phyloP scores from a whole-genome alignment of 345 rosid genomes.

The Salix caprea region DNA sequence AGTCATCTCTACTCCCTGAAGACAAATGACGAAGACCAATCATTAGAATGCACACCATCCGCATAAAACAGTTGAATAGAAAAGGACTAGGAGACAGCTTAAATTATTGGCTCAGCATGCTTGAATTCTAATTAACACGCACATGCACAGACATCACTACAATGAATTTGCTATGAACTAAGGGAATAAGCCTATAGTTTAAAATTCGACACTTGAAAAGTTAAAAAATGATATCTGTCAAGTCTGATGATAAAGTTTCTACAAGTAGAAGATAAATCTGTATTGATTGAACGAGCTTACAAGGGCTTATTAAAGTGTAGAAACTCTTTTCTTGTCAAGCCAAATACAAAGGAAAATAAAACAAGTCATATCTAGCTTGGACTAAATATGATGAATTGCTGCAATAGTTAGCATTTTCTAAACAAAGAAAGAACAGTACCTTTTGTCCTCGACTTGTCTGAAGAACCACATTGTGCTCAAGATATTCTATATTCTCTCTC shows the following conservation, averaged over 20 bases:
- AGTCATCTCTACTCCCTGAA: conserved; percentile 24
- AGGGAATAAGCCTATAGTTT: not conserved
- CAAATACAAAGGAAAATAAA: not conserved
- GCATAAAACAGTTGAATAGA: not conserved
- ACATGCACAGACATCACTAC: not conserved
- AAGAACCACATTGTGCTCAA: conserved; percentile 30
- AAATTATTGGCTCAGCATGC: not conserved
- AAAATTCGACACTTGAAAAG: not conserved
- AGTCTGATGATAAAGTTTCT: not conserved
- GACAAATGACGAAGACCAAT: conserved; percentile 1
- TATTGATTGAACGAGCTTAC: not conserved
- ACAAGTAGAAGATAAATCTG: not conserved
- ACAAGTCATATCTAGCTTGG: not conserved
- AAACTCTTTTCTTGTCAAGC: not conserved
- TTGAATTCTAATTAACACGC: not conserved
- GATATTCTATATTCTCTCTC: conserved; percentile 20
- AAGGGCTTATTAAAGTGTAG: not conserved
- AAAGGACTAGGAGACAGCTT: not conserved
- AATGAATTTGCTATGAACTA: not conserved
- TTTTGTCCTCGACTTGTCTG: conserved; percentile 19
- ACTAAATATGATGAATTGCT: not conserved
- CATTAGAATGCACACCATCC: conserved; percentile 3
- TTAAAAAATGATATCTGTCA: not conserved
- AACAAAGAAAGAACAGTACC: conserved; percentile 29
- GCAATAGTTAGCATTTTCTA: not conserved